A percentile compares a stretch with the other conserved stretches of the same genome.
These are phyloP conservation scores for Beverwykella pulmonaria DNA, from an alignment of 495 filamentous ascomycete genomes.

Conservation along the genomic window DNA sequence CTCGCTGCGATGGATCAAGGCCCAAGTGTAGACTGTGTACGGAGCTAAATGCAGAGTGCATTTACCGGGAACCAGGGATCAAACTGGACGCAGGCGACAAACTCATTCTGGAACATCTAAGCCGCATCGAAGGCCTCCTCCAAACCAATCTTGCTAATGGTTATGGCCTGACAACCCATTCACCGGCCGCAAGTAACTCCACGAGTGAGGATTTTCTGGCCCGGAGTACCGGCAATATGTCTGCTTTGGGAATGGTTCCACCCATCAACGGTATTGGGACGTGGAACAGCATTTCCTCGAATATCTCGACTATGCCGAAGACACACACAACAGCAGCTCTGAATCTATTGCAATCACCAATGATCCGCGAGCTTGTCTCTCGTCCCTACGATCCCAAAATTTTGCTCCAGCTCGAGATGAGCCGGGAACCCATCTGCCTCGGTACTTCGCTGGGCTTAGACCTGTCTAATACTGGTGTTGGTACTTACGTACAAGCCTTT, in stretches of 20 bases:
- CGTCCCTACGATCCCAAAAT: slow-evolving; percentile 77
- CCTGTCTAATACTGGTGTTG: slow-evolving; percentile 68
- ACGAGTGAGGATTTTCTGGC: slow-evolving; percentile 63
- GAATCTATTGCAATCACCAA: slow-evolving; percentile 76
- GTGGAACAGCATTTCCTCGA: slow-evolving; percentile 67
- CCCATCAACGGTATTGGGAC: slow-evolving; percentile 71
- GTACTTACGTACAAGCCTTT: slow-evolving; percentile 72
- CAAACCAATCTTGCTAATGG: slow-evolving; percentile 65
- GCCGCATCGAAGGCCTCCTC: slow-evolving; percentile 74
- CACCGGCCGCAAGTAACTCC: slow-evolving; percentile 66
- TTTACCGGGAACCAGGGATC: slow-evolving; percentile 83
- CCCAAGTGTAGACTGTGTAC: slow-evolving; percentile 83
- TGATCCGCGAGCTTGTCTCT: slow-evolving; percentile 75
- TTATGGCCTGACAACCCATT: slow-evolving; percentile 54
- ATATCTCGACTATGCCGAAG: slow-evolving; percentile 83
- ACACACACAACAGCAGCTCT: slow-evolving; percentile 77
- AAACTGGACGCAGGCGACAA: slow-evolving; percentile 87
- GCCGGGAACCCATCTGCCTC: slow-evolving; percentile 68
- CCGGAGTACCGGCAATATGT: slow-evolving; percentile 46
- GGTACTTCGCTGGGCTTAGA: slow-evolving; percentile 64
- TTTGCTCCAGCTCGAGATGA: slow-evolving; percentile 79
- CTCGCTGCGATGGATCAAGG: slow-evolving; percentile 78
- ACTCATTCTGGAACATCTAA: slow-evolving; percentile 75
- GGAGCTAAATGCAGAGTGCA: slow-evolving; percentile 78
- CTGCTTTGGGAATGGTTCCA: slow-evolving; percentile 47